These are phyloP conservation scores for Margaritispora aquatica DNA, from an alignment of 495 filamentous ascomycete genomes.

Conservation along the genomic window DNA sequence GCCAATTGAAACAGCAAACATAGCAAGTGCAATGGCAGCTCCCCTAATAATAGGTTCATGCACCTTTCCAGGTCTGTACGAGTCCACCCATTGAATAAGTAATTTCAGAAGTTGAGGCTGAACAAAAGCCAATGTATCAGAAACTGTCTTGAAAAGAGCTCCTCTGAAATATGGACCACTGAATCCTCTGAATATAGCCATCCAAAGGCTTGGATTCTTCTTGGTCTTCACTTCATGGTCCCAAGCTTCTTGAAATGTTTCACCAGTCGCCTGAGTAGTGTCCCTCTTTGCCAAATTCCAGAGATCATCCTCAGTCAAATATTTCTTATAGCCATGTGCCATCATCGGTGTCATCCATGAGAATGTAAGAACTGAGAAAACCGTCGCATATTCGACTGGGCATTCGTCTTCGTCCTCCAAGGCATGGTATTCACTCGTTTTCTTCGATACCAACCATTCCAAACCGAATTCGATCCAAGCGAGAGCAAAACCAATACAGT, in stretches of 20 bases:
- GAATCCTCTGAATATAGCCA: conserved; percentile 81
- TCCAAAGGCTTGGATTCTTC: conserved; percentile 79
- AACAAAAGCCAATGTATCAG: conserved; percentile 77
- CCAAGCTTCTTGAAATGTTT: conserved; percentile 70
- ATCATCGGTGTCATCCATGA: conserved; percentile 99
- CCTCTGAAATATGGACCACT: conserved; percentile 76
- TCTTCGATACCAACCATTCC: conserved; percentile 91
- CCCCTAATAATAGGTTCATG: conserved; percentile 72
- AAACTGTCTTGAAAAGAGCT: conserved; percentile 74
- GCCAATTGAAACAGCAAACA: conserved; percentile 81
- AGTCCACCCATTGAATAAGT: conserved; percentile 81
- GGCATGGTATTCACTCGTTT: conserved; percentile 72
- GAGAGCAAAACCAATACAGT: conserved; percentile 68
- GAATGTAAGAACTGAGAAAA: conserved; percentile 93
- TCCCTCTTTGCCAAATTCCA: conserved; percentile 85
- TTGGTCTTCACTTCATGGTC: conserved; percentile 64
- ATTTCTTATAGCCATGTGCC: conserved; percentile 89
- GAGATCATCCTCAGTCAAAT: conserved; percentile 90
- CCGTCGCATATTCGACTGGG: conserved; percentile 86
- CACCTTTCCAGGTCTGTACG: conserved; percentile 49
- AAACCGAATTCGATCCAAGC: conserved; percentile 69
- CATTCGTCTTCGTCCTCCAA: conserved; percentile 87
- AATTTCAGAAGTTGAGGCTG: conserved; percentile 88
- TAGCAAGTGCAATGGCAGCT: conserved; percentile 80
- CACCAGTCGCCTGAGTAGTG: conserved; percentile 63